Conservation (phyloP, 2,329 filamentous ascomycete species). For the Lasiodiplodia sp. region DNA sequence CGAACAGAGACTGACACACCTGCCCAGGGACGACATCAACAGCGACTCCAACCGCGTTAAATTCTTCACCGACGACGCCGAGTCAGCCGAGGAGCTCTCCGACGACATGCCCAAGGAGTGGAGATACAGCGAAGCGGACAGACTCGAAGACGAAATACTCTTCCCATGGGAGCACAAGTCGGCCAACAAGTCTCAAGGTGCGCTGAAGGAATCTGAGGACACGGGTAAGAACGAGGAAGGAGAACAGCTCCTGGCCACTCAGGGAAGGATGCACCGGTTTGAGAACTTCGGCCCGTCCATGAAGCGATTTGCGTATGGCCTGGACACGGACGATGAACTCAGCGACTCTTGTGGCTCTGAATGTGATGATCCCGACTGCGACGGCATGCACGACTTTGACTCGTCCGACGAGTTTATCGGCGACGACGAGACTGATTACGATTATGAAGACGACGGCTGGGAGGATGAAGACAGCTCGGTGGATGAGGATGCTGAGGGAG, state of each 20-base stretch:
- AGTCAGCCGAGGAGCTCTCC: conserved; percentile 31
- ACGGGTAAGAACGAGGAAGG: background rate
- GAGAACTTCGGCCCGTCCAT: conserved; percentile 33
- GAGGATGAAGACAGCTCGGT: background rate
- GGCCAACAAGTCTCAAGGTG: background rate
- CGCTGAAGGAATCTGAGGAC: background rate
- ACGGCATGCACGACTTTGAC: conserved; percentile 8
- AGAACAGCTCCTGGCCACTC: conserved; percentile 1
- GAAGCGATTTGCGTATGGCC: conserved; percentile 34
- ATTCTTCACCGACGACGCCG: conserved; percentile 5
- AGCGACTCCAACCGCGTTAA: conserved; percentile 34
- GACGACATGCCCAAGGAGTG: conserved; percentile 37
- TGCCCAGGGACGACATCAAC: conserved; percentile 39
- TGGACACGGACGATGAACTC: conserved; percentile 40
- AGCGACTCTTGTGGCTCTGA: conserved; percentile 32
- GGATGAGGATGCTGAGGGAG: background rate
- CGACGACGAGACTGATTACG: conserved; percentile 31
- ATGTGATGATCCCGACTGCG: background rate
- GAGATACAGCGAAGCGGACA: conserved; percentile 50
- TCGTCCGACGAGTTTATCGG: conserved; percentile 17
- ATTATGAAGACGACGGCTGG: background rate
- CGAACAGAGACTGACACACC: background rate
- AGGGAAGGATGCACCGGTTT: conserved; percentile 30
- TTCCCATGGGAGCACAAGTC: conserved; percentile 47
- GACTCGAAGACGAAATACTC: conserved; percentile 50